Base-by-base conservation (phyloP, 2,329 filamentous ascomycete genomes). In the Aspergillus arachidicola region DNA sequence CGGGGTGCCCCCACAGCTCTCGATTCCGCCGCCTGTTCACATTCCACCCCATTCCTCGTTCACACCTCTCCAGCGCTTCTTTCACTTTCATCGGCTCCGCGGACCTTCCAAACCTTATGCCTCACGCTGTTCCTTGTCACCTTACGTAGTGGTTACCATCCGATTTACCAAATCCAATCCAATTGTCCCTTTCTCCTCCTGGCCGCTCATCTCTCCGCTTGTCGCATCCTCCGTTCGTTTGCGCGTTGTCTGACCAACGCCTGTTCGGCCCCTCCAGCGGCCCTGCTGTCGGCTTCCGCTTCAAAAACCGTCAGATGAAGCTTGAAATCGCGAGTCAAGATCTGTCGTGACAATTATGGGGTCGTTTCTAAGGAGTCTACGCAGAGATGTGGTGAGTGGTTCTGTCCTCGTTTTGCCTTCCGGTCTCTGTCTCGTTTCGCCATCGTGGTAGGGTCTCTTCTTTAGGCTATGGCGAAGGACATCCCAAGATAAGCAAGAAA, bases 321-420 rank as follows among this genome's bases (percentile, higher is more conserved):
- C 63, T 67, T 68, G 64, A 66, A 68, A 64, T 69, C 61, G 64
- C 64, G 66, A 58, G 57, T 60, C 43, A 68, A 65, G 55, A 64
- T 59, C 68, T 65, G 61, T 62, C 66, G 66, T 70, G 63, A 71
- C 66, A 68, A 78, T 69, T 54, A 81, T 80, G 78, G 73, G 76
- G 69, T 75, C 78, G 58, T 80, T 80, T 67, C 72, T 78, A 61
- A 78, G 70, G 65, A 77, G 74, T 68, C 72, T 78, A 58, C 76
- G 76, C 68, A 71, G 71, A 70, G 77, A 77, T 76, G 73, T 73
- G 69, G 78, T 69, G 61, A 64, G 67, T 78, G 73, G 66, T 64
- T 56, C n/a, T 38, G 19, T 50, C 54, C 21, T 23, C 43, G 21
- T 58, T 58, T 41, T 28, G 38, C 61, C 21, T 64, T 56, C 53